These are phyloP conservation scores for Plasmodium berghei DNA, from an alignment of 169 alveolate species.

Conservation along the genomic window DNA sequence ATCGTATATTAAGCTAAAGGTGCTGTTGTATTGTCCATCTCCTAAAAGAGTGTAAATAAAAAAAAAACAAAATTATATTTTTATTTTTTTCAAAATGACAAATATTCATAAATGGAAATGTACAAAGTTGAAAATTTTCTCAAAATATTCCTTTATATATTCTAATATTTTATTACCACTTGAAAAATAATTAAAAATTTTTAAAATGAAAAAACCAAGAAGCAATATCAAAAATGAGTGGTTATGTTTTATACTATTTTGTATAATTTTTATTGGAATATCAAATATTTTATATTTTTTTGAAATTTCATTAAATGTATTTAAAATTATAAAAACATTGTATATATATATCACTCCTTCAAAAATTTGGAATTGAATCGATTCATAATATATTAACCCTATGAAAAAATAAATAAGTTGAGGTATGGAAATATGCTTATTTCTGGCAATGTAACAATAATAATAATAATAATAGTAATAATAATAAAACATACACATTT, in stretches of 20 bases:
- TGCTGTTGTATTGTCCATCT: neutral
- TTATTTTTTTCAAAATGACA: neutral
- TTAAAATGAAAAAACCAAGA: slow-evolving; percentile 12
- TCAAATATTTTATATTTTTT: slow-evolving; percentile 9
- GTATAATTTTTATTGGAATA: slow-evolving; percentile 35
- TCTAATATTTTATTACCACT: slow-evolving; percentile 3
- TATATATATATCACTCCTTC: slow-evolving; percentile 24
- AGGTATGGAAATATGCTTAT: too few relatives aligned
- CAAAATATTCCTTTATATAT: neutral
- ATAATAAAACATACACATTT: neutral
- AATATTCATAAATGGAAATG: neutral
- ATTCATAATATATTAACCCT: slow-evolving; percentile 27
- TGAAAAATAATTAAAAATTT: slow-evolving; percentile 30
- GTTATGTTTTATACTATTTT: slow-evolving; percentile 15
- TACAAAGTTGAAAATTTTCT: neutral
- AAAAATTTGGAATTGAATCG: slow-evolving; percentile 9
- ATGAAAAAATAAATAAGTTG: neutral
- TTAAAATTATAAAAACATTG: slow-evolving; percentile 27
- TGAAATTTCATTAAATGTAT: slow-evolving; percentile 3
- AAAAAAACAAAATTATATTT: neutral
- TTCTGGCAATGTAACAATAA: neutral
- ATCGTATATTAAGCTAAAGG: slow-evolving; percentile 13
- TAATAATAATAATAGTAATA: neutral
- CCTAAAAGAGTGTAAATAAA: slow-evolving; percentile 11
- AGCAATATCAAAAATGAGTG: slow-evolving; percentile 22